Evolutionary conservation across 2,329 filamentous ascomycete species (phyloP).

Genomic region (Talaromyces sp.): DNA sequence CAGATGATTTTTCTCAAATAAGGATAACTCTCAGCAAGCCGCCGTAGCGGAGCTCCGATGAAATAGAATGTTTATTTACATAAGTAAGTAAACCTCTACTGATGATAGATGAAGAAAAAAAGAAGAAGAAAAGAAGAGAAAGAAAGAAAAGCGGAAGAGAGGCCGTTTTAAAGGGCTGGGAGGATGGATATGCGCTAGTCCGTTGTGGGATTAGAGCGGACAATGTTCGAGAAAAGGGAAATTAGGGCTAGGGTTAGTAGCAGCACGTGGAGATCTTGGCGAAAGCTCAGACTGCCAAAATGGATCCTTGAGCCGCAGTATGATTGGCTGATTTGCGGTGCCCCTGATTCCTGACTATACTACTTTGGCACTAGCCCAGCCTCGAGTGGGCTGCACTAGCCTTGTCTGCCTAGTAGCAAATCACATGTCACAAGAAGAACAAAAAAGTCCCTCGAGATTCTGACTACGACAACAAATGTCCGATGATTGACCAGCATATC

Average conservation of each 20-base stretch:
- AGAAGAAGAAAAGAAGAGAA: slow-evolving; percentile 26
- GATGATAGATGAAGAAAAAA: slow-evolving; percentile 43
- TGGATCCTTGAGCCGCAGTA: too few species aligned
- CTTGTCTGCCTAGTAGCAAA: not conserved
- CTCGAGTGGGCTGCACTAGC: not conserved
- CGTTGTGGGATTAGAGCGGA: slow-evolving; percentile 20
- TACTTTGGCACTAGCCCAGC: not conserved
- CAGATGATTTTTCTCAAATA: slow-evolving; percentile 34
- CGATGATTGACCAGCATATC: not conserved
- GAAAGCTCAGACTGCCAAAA: not conserved
- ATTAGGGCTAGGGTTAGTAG: slow-evolving; percentile 19
- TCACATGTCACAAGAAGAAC: slow-evolving; percentile 9
- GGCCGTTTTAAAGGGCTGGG: slow-evolving; percentile 27
- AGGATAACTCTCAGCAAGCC: slow-evolving; percentile 49
- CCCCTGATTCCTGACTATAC: not conserved
- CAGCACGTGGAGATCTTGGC: not conserved
- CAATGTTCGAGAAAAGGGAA: not conserved
- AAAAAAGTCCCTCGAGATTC: not conserved
- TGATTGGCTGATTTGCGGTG: not conserved
- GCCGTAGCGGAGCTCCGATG: slow-evolving; percentile 44
- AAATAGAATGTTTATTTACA: slow-evolving; percentile 35
- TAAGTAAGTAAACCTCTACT: slow-evolving; percentile 48
- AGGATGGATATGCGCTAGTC: slow-evolving; percentile 20
- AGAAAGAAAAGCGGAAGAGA: slow-evolving; percentile 15
- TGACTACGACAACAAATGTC: not conserved